Evolutionary conservation across 2,329 filamentous ascomycete genomes (phyloP).

Genomic region (Colletotrichum sp.): DNA sequence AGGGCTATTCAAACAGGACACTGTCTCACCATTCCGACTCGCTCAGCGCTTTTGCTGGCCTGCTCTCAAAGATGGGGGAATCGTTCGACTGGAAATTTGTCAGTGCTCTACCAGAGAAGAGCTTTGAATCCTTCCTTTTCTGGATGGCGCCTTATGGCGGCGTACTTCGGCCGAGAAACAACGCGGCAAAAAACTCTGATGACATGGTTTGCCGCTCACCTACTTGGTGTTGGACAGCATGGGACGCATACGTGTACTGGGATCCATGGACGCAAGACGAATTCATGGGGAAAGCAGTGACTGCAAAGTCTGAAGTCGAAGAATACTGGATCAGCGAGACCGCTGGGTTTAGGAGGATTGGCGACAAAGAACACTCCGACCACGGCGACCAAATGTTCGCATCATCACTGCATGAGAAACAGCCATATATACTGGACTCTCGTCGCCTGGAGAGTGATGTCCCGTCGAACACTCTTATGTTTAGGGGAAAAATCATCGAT

Average conservation of each 20-base stretch:
- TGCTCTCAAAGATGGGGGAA: not conserved
- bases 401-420: not conserved
- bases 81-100: not conserved
- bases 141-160: not conserved
- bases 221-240: conserved; percentile 3
- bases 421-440: not conserved
- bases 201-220: not conserved
- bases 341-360: not conserved
- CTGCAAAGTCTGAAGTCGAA: not conserved
- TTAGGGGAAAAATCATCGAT: not conserved
- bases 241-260: not conserved
- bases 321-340: not conserved
- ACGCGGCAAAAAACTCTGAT: rapidly evolving
- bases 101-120: not conserved
- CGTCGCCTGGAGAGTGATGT: rapidly evolving
- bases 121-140: not conserved
- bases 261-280: not conserved
- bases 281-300: not conserved
- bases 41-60: not conserved
- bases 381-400: not conserved
- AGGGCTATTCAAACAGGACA: not conserved
- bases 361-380: not conserved
- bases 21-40: not conserved
- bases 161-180: not conserved
- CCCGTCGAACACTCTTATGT: not conserved